Percentiles rank a stretch among this genome's conserved stretches.
Evolutionary conservation across 108 stramenopile species (phyloP).

Genomic region (Cyclotella sp.): DNA sequence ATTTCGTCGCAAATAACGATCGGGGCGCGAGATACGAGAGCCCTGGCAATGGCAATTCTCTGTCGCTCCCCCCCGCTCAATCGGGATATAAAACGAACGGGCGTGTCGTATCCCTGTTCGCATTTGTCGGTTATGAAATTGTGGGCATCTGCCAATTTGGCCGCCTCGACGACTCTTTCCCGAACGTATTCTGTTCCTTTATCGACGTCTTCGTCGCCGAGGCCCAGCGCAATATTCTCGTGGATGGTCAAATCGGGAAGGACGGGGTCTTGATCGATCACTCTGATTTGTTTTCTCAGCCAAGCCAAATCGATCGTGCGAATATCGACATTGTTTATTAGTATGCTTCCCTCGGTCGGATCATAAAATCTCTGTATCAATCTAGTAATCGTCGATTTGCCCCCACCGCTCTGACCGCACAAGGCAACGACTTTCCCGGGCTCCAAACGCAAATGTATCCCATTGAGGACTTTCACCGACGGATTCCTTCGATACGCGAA

Average conservation of each 20-base stretch:
- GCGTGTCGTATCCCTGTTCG: slow-evolving; percentile 75
- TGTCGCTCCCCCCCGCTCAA: slow-evolving; percentile 89
- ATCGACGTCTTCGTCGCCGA: slow-evolving; percentile 40
- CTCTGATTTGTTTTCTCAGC: slow-evolving; percentile 74
- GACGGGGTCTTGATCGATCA: slow-evolving; percentile 86
- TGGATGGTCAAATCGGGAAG: slow-evolving; percentile 78
- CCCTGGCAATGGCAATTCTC: slow-evolving; percentile 89
- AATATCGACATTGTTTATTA: slow-evolving; percentile 80
- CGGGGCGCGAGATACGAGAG: slow-evolving; percentile 51
- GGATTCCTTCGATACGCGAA: slow-evolving; percentile 88
- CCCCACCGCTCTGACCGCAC: slow-evolving; percentile 75
- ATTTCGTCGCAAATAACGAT: slow-evolving; percentile 32
- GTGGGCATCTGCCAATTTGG: slow-evolving; percentile 79
- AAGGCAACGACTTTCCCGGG: slow-evolving; percentile 69
- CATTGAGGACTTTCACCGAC: slow-evolving; percentile 58
- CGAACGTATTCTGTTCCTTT: slow-evolving; percentile 55
- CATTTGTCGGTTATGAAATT: slow-evolving; percentile 68
- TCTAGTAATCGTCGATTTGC: slow-evolving; percentile 80
- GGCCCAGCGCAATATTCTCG: slow-evolving; percentile 87
- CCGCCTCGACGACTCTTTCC: slow-evolving; percentile 62
- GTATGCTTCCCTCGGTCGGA: slow-evolving; percentile 58
- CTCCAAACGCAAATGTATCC: slow-evolving; percentile 43
- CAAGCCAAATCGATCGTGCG: slow-evolving; percentile 61
- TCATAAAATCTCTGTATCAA: slow-evolving; percentile 90
- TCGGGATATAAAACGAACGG: slow-evolving; percentile 55